A percentile compares a stretch with the other conserved stretches of the same genome.
Evolutionary conservation across 1,139 yeast genomes (phyloP).

Genomic region (Yamadazyma dendronema): DNA sequence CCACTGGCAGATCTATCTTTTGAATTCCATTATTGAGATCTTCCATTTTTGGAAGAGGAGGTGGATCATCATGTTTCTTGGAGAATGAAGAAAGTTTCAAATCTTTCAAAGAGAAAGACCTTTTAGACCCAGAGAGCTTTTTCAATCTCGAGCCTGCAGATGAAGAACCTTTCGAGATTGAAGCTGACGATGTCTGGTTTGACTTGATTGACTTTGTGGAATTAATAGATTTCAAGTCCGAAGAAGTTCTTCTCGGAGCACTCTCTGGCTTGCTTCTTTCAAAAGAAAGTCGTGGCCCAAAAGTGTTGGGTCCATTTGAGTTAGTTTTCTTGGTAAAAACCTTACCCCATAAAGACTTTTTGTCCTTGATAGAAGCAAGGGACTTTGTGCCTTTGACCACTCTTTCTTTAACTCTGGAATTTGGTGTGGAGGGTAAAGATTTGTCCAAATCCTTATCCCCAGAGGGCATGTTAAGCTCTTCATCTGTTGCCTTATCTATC

Average conservation of each 20-base stretch:
- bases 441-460: no score
- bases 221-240: slow-evolving; percentile 8
- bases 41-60: slow-evolving; percentile 10
- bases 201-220: slow-evolving; percentile 5
- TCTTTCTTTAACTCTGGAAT: slow-evolving; percentile 2
- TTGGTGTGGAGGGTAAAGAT: slow-evolving; percentile 13
- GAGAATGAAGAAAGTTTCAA: slow-evolving; percentile 13
- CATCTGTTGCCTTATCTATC: slow-evolving; percentile 3
- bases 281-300: not conserved
- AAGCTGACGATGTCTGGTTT: not conserved
- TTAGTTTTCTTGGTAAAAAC: slow-evolving; percentile 14
- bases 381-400: slow-evolving; percentile 8
- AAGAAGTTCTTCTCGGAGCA: slow-evolving; percentile 1
- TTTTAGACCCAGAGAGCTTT: slow-evolving; percentile 10
- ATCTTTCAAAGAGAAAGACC: slow-evolving; percentile 15
- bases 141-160: slow-evolving; percentile 7
- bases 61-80: no score
- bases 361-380: slow-evolving; percentile 5
- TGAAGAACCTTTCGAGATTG: not conserved
- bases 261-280: not conserved
- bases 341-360: slow-evolving; percentile 13
- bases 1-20: slow-evolving; percentile 1
- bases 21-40: slow-evolving; percentile 12
- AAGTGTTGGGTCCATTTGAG: no score
- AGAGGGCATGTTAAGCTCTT: slow-evolving; percentile 2